Conservation (phyloP, 2,329 filamentous ascomycete genomes). For the Aureobasidium sp. region DNA sequence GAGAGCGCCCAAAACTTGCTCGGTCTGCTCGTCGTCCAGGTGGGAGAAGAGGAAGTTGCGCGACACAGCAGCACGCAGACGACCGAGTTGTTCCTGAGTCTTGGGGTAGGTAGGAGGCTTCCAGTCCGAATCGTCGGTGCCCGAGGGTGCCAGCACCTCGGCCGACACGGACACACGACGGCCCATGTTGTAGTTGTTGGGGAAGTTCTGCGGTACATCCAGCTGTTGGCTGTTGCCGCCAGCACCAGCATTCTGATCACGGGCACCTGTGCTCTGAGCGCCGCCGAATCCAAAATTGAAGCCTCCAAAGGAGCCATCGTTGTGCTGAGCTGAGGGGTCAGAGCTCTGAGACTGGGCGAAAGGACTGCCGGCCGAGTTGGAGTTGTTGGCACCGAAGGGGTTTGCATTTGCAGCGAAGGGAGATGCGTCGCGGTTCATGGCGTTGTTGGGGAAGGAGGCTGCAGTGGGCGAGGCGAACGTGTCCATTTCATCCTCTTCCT, state of each 20-base stretch:
- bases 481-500: slow-evolving; percentile 78
- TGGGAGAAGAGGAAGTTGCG: slow-evolving; percentile 92
- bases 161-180: slow-evolving; percentile 94
- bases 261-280: slow-evolving; percentile 27
- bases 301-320: slow-evolving; percentile 28
- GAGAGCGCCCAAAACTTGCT: slow-evolving; percentile 80
- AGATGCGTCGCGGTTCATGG: slow-evolving; percentile 40
- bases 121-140: slow-evolving; percentile 83
- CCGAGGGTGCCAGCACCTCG: slow-evolving; percentile 86
- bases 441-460: slow-evolving; percentile 37
- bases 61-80: slow-evolving; percentile 73
- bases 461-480: slow-evolving; percentile 65
- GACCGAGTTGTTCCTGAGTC: slow-evolving; percentile 68
- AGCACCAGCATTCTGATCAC: slow-evolving; percentile 35
- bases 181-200: slow-evolving; percentile 87
- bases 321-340: slow-evolving; percentile 15
- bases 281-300: slow-evolving; percentile 26
- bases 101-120: slow-evolving; percentile 80
- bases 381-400: slow-evolving; percentile 24
- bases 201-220: slow-evolving; percentile 61
- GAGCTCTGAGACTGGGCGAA: slow-evolving; percentile 21
- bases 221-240: slow-evolving; percentile 31
- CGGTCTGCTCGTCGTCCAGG: slow-evolving; percentile 85
- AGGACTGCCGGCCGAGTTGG: slow-evolving; percentile 22
- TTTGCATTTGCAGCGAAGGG: slow-evolving; percentile 44